Evolutionary conservation across 768 basidiomycete species (phyloP).

Genomic region (Pilatotrama ljubarskyi): DNA sequence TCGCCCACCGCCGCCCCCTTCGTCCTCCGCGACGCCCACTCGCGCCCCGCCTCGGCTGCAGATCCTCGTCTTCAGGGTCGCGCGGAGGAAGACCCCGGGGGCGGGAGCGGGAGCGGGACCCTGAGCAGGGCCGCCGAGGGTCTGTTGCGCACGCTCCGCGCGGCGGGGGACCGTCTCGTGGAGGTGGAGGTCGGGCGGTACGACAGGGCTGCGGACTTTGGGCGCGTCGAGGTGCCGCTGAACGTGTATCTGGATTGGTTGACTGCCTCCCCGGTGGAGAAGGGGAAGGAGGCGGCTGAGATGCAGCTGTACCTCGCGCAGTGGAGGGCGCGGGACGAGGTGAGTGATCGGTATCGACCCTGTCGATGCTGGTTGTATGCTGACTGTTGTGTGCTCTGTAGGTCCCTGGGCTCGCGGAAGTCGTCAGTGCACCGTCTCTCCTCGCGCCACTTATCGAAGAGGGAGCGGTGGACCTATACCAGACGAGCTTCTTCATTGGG

Average conservation of each 20-base stretch:
- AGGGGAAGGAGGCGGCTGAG: background rate
- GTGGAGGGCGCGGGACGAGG: conserved; percentile 26
- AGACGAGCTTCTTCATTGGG: conserved; percentile 27
- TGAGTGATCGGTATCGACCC: conserved; percentile 1
- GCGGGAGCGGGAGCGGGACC: background rate
- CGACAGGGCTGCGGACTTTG: conserved; percentile 5
- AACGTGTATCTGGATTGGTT: conserved; percentile 27
- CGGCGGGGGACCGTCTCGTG: conserved; percentile 17
- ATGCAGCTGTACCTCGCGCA: conserved; percentile 23
- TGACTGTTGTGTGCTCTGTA: background rate
- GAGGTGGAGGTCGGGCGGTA: conserved; percentile 29
- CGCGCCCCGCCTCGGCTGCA: background rate
- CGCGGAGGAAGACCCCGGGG: too few relatives aligned
- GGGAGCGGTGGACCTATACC: conserved; percentile 24
- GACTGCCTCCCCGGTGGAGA: background rate
- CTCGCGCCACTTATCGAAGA: conserved; percentile 19
- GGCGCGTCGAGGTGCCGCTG: conserved; percentile 20
- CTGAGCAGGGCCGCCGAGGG: background rate
- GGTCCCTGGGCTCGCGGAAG: conserved; percentile 7
- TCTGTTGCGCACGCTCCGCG: conserved; percentile 19
- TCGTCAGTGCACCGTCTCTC: conserved; percentile 14
- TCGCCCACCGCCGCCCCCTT: background rate
- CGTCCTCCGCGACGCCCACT: background rate
- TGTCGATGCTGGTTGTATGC: background rate
- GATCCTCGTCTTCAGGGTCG: too few relatives aligned